phyloP scores from a whole-genome alignment of 2,329 filamentous ascomycete species.

The Penicillium sp. region DNA sequence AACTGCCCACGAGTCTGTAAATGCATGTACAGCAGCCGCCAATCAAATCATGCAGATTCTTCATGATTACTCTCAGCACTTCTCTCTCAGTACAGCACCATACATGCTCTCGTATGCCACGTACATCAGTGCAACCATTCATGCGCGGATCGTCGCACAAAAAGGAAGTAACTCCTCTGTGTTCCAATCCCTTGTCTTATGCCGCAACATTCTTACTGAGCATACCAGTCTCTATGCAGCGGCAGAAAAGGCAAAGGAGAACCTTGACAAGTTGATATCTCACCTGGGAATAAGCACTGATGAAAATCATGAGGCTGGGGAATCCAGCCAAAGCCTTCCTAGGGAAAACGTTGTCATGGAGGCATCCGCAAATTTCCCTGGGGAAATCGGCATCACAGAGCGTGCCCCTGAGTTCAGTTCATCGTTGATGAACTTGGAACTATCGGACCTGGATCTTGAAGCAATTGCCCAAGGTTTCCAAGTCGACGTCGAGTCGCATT shows the following conservation, averaged over 20 bases:
- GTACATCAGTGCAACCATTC: conserved; percentile 57
- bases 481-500: conserved; percentile 24
- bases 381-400: not conserved
- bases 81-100: conserved; percentile 45
- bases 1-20: conserved; percentile 29
- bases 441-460: conserved; percentile 29
- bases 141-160: conserved; percentile 51
- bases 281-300: conserved; percentile 21
- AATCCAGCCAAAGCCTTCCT: not conserved
- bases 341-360: not conserved
- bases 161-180: conserved; percentile 26
- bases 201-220: conserved; percentile 20
- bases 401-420: conserved; percentile 10
- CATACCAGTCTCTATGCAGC: conserved; percentile 24
- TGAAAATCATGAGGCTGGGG: not conserved
- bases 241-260: conserved; percentile 25
- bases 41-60: conserved; percentile 41
- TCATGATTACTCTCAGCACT: conserved; percentile 40
- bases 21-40: conserved; percentile 37
- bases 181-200: conserved; percentile 26
- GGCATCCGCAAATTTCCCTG: not conserved
- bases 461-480: conserved; percentile 31
- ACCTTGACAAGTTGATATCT: conserved; percentile 21
- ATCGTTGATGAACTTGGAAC: conserved; percentile 18
- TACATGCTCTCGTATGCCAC: conserved; percentile 58